Percentiles rank a stretch among this genome's conserved stretches.
These are phyloP conservation scores for Teunomyces gatunensis DNA, from an alignment of 805 yeast species.

Conservation along the genomic window DNA sequence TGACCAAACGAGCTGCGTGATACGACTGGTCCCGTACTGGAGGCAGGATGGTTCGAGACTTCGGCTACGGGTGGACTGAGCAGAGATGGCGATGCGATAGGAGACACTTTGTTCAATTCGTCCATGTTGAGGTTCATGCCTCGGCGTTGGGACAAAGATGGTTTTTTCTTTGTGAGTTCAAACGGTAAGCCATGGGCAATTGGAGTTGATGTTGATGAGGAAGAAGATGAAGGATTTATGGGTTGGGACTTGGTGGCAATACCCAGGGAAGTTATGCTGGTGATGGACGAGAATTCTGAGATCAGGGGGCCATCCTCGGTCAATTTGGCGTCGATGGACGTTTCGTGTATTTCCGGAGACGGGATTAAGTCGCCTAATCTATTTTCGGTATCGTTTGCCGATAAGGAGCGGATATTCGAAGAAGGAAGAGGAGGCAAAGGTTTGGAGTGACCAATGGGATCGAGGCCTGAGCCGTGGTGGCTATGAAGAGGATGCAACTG, in stretches of 20 bases:
- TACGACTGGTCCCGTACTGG: not conserved
- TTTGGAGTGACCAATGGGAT: constrained; percentile 8
- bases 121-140: constrained; percentile 50
- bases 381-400: constrained; percentile 9
- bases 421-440: constrained; percentile 29
- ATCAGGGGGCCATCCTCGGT: not conserved
- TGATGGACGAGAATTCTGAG: not conserved
- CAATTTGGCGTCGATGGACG: constrained; percentile 1
- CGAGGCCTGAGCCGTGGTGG: constrained; percentile 10
- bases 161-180: constrained; percentile 25
- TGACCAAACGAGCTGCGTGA: not conserved
- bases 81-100: constrained; percentile 2
- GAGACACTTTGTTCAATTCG: constrained; percentile 15
- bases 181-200: constrained; percentile 1
- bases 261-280: constrained; percentile 1
- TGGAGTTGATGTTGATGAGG: not conserved
- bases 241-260: constrained; percentile 5
- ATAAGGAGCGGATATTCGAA: constrained; percentile 8
- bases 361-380: constrained; percentile 6
- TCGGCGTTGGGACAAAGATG: constrained; percentile 52
- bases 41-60: not conserved
- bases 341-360: constrained; percentile 5
- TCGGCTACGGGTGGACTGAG: not conserved
- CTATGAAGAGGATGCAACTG: constrained; percentile 8
- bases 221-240: not conserved